Conservation (phyloP, 2,329 filamentous ascomycete genomes). For the Monilinia aucupariae region DNA sequence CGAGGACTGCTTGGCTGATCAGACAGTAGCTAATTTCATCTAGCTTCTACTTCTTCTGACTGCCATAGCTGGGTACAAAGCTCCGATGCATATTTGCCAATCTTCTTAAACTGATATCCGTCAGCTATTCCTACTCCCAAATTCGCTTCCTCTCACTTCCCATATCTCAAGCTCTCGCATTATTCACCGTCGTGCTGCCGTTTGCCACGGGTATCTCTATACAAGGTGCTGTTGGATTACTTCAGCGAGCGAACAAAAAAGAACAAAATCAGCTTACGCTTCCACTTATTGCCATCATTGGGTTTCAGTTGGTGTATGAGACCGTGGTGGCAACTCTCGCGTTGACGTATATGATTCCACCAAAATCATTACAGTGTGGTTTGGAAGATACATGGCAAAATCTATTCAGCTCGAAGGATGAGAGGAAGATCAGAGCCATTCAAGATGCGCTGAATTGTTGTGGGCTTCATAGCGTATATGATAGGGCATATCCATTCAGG, state of each 20-base stretch:
- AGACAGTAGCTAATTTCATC: slow-evolving; percentile 17
- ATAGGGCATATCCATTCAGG: slow-evolving; percentile 61
- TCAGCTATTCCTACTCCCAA: slow-evolving; percentile 31
- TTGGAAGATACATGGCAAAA: slow-evolving; percentile 52
- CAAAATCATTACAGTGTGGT: slow-evolving; percentile 41
- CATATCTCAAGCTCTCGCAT: slow-evolving; percentile 30
- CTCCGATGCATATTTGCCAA: background rate
- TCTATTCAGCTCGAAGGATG: slow-evolving; percentile 49
- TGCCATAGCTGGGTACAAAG: slow-evolving; percentile 29
- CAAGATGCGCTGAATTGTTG: slow-evolving; percentile 65
- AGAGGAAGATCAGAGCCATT: slow-evolving; percentile 48
- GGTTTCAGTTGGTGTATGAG: slow-evolving; percentile 34
- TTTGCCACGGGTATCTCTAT: slow-evolving; percentile 31
- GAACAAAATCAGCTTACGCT: slow-evolving; percentile 29
- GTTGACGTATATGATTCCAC: slow-evolving; percentile 31
- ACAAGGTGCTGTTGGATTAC: slow-evolving; percentile 24
- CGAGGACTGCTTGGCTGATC: background rate
- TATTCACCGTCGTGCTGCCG: slow-evolving; percentile 32
- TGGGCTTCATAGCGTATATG: slow-evolving; percentile 51
- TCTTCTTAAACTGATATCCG: slow-evolving; percentile 9
- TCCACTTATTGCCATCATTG: slow-evolving; percentile 31
- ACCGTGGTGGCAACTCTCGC: slow-evolving; percentile 33
- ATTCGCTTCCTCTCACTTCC: slow-evolving; percentile 32
- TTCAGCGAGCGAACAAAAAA: slow-evolving; percentile 24
- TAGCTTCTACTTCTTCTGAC: slow-evolving; percentile 29